Evolutionary conservation across 176 grass and related monocot species (phyloP).

Genomic region (Zoysia pacifica): DNA sequence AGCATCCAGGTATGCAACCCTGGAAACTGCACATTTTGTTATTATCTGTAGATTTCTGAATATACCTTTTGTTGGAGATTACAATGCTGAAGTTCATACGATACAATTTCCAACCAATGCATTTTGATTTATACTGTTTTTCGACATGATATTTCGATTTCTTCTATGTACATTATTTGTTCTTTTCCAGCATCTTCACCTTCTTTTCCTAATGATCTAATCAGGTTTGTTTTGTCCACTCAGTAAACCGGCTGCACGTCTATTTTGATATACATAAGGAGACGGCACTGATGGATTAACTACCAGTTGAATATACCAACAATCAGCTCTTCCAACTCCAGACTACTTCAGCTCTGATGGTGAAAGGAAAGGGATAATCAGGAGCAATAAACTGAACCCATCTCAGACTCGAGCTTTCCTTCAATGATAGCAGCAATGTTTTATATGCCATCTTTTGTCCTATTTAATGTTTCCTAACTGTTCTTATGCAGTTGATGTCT

Average conservation of each 20-base stretch:
- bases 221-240: conserved; percentile 5
- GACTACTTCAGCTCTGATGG: conserved; percentile 33
- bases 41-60: conserved; percentile 31
- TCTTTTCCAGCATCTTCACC: not conserved
- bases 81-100: conserved; percentile 22
- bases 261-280: conserved; percentile 12
- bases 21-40: conserved; percentile 26
- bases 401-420: not conserved
- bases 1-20: conserved; percentile 37
- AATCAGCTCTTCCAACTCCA: conserved; percentile 26
- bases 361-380: conserved; percentile 20
- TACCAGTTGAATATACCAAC: conserved; percentile 24
- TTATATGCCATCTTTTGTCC: conserved; percentile 23
- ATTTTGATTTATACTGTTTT: not conserved
- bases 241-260: not conserved
- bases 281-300: conserved; percentile 8
- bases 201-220: not conserved
- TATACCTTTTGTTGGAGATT: conserved; percentile 26
- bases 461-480: conserved; percentile 5
- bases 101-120: not conserved
- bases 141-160: conserved; percentile 10
- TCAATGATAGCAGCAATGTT: not conserved
- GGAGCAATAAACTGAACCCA: conserved; percentile 14
- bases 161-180: not conserved
- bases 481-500: conserved; percentile 34